Evolutionary conservation across 352 stramenopile species (phyloP), one percentile per base, ranked within the genome.

Genomic region (Peronospora farinosa): DNA sequence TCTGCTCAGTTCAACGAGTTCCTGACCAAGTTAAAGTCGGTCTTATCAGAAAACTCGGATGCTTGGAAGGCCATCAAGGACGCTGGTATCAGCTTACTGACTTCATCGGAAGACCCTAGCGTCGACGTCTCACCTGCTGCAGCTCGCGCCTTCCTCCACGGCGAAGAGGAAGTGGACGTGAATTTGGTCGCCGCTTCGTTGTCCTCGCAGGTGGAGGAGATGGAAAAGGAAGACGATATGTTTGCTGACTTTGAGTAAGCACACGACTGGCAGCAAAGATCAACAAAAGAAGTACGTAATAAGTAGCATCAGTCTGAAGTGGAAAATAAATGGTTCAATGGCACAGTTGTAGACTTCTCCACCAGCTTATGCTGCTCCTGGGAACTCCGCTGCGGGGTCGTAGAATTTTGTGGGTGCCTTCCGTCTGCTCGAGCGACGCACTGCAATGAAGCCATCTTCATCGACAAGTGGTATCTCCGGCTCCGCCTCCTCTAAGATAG

Each of bases 231-330:
- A 36, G 72, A 87, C 50, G 78, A 87, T 44, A 85, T 92, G 71
- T 92, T 89, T 60, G 78, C 76, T 28, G 80, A 89, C 46, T 85
- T 92, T 52, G 80, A 89, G 43, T 92, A 64, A 65, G 27, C n/a
- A 43, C 6, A 27, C 21, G 2, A 16, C 8, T 16, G 21, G 28
- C 31, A 17, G 16, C 23, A 27, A 2, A 13, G 11, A 19, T 21
- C 28, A 51, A 45, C 9, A 21, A 48, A 39, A n/a, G 16, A 40
- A 47, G 39, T 40, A 40, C 42, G 37, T 51, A 50, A 5, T 44
- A 30, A 28, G 0, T 7, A 16, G 31, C 10, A 32, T 32, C 28
- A 32, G 28, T 32, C 4, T 12, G 2, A 7, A 12, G 10, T 33
- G 10, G 5, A 54, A 51, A 10, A 55, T 54, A 36, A 55, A n/a